phyloP scores from a whole-genome alignment of 1,284 basidiomycete genomes.

The Ganoderma resinaceum region DNA sequence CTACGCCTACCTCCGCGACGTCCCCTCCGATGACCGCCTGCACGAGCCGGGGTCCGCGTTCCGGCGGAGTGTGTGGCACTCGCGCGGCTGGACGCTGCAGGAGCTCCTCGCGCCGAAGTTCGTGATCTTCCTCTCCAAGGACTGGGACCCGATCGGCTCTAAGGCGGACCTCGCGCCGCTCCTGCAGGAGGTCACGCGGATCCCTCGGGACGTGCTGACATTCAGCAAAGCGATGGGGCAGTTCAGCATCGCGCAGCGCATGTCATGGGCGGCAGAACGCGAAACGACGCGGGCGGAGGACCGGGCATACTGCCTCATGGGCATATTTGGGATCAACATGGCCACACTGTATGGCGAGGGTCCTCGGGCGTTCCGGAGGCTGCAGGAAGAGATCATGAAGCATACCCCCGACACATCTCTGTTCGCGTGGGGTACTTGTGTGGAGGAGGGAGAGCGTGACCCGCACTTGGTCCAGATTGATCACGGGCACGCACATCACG shows the following conservation, averaged over 20 bases:
- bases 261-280: slow-evolving; percentile 14
- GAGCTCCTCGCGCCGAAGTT: background rate
- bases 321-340: slow-evolving; percentile 14
- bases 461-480: background rate
- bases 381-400: slow-evolving; percentile 15
- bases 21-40: background rate
- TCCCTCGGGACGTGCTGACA: background rate
- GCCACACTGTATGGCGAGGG: slow-evolving; percentile 17
- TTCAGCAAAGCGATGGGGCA: background rate
- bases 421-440: slow-evolving; percentile 6
- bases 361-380: slow-evolving; percentile 12
- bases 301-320: slow-evolving; percentile 17
- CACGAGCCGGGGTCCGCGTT: background rate
- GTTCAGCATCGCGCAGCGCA: slow-evolving; percentile 1
- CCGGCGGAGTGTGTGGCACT: background rate
- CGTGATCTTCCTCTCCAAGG: background rate
- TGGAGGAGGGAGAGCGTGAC: background rate
- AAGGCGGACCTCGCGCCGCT: background rate
- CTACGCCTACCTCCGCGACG: slow-evolving; percentile 6
- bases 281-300: slow-evolving; percentile 12
- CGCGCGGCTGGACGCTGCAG: too few relatives aligned
- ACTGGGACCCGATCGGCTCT: background rate
- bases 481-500: background rate
- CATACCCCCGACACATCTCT: slow-evolving; percentile 9
- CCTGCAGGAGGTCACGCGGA: background rate